Percentiles rank a stretch among this genome's conserved stretches.
Conservation (phyloP, 352 stramenopile genomes). For the Hyaloperonospora arabidopsidis region DNA sequence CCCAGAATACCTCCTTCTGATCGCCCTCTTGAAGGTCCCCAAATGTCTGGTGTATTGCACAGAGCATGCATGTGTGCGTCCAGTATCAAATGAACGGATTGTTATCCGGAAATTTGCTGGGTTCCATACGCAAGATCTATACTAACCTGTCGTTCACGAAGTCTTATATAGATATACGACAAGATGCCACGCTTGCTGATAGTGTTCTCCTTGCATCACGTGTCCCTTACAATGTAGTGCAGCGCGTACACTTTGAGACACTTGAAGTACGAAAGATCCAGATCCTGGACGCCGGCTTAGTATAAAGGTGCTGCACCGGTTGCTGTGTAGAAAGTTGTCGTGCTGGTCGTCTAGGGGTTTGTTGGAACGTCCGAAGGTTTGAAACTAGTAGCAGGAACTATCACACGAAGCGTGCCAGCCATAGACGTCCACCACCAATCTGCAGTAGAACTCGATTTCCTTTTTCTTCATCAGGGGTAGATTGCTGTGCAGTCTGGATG, state of each 20-base stretch:
- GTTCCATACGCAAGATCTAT: conserved; percentile 53
- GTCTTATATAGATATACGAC: conserved; percentile 72
- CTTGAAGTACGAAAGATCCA: conserved; percentile 60
- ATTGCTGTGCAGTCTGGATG: conserved; percentile 23
- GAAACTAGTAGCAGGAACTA: conserved; percentile 67
- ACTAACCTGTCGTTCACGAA: conserved; percentile 67
- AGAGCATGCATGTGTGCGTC: conserved; percentile 68
- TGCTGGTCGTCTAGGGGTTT: conserved; percentile 34
- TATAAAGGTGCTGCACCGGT: conserved; percentile 32
- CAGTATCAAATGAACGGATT: conserved; percentile 38
- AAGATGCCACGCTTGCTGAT: conserved; percentile 68
- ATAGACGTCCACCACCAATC: conserved; percentile 66
- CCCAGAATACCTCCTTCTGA: conserved; percentile 55
- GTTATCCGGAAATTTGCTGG: conserved; percentile 42
- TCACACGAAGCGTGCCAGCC: conserved; percentile 68
- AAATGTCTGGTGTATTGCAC: conserved; percentile 54
- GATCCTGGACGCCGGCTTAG: too few relatives aligned
- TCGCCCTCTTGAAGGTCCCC: conserved; percentile 47
- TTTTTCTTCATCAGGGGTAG: conserved; percentile 36
- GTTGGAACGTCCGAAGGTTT: conserved; percentile 47
- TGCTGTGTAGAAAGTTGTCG: conserved; percentile 51
- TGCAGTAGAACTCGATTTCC: conserved; percentile 58
- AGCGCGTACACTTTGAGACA: conserved; percentile 73
- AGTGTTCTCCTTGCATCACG: conserved; percentile 52
- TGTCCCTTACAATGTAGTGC: conserved; percentile 70